Evolutionary conservation across 2,329 filamentous ascomycete species (phyloP), one percentile per base, ranked within the genome.

Genomic region (Bertia moriformis): DNA sequence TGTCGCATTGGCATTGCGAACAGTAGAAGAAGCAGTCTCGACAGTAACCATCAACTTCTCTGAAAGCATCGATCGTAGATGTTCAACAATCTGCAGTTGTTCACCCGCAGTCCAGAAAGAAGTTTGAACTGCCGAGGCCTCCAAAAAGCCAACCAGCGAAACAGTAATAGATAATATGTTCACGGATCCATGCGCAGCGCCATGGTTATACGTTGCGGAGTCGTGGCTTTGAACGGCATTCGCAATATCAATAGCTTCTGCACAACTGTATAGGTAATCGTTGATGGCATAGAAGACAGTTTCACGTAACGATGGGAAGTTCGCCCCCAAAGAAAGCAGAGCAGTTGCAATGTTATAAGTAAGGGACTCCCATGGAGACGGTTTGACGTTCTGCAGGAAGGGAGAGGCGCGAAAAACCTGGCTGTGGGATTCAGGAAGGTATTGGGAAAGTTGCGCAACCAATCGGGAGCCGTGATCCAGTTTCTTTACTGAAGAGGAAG

Each of bases 121-220:
- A 7, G 80, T 74, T 52, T 88, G 76, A 4, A 77, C 74, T 3
- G 87, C 78, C 3, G 82, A 79, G 17, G 87, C 88, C 51, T 89
- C 77, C 39, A 98, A 61, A 53, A 98, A 95, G 0, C 91, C 93
- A 18, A 94, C 61, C n/a, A 98, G 64, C 0, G 89, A 89, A 37
- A 93, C 73, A 4, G 83, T 75, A 46, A 94, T 73, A 14, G 82
- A 85, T 39, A 86, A 75, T 39, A 83, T 74, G 19, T 75, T 67
- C 40, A 81, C 65, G 39, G 78, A 75, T 49, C 83, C 76, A 40
- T 81, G 77, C 40, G 74, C 71, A 18, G 58, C 53, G 13, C 50
- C 48, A 38, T 51, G 50, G 40, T 57, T 52, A 30, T 72, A 68
- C 43, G 66, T 66, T 38, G 74, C 71, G 29, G 69, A 67, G 24